A percentile compares a stretch with the other conserved stretches of the same genome.
These are phyloP conservation scores for Dryadomyces quercivorus DNA, from an alignment of 2,329 filamentous ascomycete species.

Conservation along the genomic window DNA sequence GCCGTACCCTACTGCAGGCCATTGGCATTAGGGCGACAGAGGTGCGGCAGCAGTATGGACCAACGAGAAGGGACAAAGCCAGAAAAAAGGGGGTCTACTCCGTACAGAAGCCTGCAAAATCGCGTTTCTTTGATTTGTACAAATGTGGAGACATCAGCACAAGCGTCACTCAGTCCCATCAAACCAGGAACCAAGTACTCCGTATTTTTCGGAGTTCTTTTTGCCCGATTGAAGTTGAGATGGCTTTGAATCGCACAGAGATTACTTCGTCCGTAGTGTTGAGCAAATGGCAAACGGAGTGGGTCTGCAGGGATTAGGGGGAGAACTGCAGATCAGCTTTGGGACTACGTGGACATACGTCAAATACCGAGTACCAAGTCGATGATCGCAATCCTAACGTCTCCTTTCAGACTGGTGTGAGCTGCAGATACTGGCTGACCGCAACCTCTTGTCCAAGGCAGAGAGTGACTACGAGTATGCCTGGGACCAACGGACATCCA, in stretches of 20 bases:
- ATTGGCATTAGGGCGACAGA: not conserved
- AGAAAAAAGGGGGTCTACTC: not conserved
- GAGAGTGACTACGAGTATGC: too few species aligned
- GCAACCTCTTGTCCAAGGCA: too few species aligned
- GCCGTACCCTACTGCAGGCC: too few species aligned
- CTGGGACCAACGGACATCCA: too few species aligned
- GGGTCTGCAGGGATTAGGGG: not conserved
- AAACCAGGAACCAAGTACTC: too few species aligned
- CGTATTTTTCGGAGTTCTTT: too few species aligned
- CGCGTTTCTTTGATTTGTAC: too few species aligned
- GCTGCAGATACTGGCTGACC: not conserved
- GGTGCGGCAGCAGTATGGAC: conserved; percentile 1
- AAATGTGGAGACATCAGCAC: too few species aligned
- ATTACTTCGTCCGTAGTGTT: too few species aligned
- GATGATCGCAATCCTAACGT: not conserved
- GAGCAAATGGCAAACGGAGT: not conserved
- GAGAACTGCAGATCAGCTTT: not conserved
- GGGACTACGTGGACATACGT: not conserved
- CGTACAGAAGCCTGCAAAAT: not conserved
- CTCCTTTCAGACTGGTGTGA: not conserved
- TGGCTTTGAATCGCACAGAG: too few species aligned
- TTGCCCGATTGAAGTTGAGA: too few species aligned
- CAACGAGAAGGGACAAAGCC: not conserved
- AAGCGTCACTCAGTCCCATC: too few species aligned
- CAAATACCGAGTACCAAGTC: not conserved